phyloP scores from a whole-genome alignment of 495 filamentous ascomycete species.

The Friedmanniomyces simplex region DNA sequence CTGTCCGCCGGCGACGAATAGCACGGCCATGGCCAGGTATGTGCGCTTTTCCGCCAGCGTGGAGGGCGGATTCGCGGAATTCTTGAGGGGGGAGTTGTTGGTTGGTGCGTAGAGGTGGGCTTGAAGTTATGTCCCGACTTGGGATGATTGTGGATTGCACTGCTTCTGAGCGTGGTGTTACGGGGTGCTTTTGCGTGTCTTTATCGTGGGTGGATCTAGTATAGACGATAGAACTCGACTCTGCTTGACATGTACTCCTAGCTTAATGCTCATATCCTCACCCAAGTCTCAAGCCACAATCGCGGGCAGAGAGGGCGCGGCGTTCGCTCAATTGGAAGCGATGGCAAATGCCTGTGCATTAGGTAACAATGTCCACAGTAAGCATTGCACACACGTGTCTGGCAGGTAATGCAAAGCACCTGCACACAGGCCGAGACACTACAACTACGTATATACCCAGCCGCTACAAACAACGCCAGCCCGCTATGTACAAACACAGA shows the following conservation, averaged over 20 bases:
- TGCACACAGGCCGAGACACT: not conserved
- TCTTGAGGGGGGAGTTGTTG: conserved; percentile 32
- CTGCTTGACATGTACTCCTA: not conserved
- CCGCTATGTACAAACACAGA: not conserved
- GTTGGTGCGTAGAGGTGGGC: not conserved
- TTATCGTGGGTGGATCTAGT: not conserved
- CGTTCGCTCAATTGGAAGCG: too few species aligned
- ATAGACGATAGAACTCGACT: not conserved
- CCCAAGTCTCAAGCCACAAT: too few species aligned
- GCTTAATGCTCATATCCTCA: too few species aligned
- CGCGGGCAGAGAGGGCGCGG: too few species aligned
- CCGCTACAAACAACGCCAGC: not conserved
- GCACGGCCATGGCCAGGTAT: conserved; percentile 37
- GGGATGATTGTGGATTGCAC: not conserved
- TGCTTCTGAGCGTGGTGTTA: not conserved
- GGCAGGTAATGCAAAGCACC: too few species aligned
- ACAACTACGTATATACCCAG: not conserved
- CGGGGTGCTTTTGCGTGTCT: not conserved
- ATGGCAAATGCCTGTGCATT: too few species aligned
- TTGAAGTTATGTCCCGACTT: too few species aligned
- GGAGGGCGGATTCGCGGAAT: conserved; percentile 40
- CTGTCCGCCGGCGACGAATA: conserved; percentile 33
- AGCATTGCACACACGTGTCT: too few species aligned
- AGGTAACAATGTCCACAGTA: too few species aligned
- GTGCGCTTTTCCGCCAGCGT: conserved; percentile 43